These are phyloP conservation scores for Teratosphaeria viscida DNA, from an alignment of 2,329 filamentous ascomycete genomes.

Conservation along the genomic window DNA sequence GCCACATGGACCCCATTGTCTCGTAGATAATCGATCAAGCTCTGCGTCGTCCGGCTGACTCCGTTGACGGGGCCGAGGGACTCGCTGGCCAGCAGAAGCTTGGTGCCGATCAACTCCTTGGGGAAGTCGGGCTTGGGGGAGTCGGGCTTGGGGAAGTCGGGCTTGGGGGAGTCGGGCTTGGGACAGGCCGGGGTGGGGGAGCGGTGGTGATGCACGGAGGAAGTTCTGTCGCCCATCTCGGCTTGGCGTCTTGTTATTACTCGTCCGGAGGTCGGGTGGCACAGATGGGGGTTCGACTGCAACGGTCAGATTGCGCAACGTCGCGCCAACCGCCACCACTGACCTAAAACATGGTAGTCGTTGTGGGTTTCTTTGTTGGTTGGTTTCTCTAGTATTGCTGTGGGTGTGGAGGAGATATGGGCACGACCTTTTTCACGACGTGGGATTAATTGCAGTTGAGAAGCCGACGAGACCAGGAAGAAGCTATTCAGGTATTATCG, in stretches of 20 bases:
- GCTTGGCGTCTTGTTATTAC: not conserved
- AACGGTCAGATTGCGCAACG: not conserved
- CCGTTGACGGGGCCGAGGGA: conserved; percentile 64
- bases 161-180: not conserved
- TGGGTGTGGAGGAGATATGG: not conserved
- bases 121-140: conserved; percentile 5
- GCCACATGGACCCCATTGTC: conserved; percentile 54
- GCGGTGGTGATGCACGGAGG: not conserved
- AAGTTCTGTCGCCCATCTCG: not conserved
- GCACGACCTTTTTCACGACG: not conserved
- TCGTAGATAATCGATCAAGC: conserved; percentile 57
- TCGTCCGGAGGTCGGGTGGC: no score
- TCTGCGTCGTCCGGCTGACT: conserved; percentile 60
- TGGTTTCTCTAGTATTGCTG: not conserved
- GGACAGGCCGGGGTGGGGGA: not conserved
- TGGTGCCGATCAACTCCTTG: conserved; percentile 38
- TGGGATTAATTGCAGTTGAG: not conserved
- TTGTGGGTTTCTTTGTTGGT: not conserved
- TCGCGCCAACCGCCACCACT: not conserved
- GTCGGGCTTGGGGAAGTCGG: conserved; percentile 4
- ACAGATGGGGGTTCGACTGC: not conserved
- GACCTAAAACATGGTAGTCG: not conserved
- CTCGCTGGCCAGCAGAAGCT: conserved; percentile 58
- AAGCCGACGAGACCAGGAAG: not conserved
- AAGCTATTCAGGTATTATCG: not conserved